Conservation (phyloP, 495 filamentous ascomycete genomes). For the Tuber umbilicatum region DNA sequence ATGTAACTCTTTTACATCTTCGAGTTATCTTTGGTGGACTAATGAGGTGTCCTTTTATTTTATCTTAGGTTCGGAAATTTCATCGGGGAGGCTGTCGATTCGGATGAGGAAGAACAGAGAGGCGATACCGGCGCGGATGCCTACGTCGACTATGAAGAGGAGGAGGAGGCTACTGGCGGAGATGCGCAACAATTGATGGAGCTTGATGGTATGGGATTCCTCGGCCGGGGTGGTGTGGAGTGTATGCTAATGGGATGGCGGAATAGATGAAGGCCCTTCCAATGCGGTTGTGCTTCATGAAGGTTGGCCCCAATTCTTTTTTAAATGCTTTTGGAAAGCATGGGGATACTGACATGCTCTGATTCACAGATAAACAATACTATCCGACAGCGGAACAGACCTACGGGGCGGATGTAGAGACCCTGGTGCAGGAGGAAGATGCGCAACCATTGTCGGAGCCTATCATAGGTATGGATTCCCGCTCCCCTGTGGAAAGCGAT, state of each 20-base stretch:
- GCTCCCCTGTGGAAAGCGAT: conserved; percentile 13
- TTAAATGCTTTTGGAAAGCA: background rate
- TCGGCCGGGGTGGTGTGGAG: background rate
- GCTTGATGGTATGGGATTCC: conserved; percentile 60
- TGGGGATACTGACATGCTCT: conserved; percentile 13
- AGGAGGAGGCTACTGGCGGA: conserved; percentile 57
- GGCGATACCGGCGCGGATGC: conserved; percentile 64
- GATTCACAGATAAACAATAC: conserved; percentile 76
- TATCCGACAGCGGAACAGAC: conserved; percentile 94
- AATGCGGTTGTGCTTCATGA: conserved; percentile 96
- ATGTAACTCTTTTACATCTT: conserved; percentile 34
- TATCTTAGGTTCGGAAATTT: conserved; percentile 81
- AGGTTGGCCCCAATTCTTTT: conserved; percentile 30
- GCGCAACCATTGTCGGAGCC: conserved; percentile 84
- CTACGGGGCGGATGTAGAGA: conserved; percentile 90
- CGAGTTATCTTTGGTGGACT: conserved; percentile 20
- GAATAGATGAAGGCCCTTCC: conserved; percentile 71
- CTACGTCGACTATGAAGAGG: conserved; percentile 73
- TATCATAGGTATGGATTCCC: conserved; percentile 54
- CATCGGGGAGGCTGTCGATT: conserved; percentile 85
- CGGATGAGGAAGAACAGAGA: conserved; percentile 70
- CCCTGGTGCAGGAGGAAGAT: conserved; percentile 94
- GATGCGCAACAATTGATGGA: conserved; percentile 84
- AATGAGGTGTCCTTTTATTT: conserved; percentile 20
- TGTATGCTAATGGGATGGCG: conserved; percentile 25